Conservation (phyloP, 2,329 filamentous ascomycete genomes). For the Massarina eburnea region DNA sequence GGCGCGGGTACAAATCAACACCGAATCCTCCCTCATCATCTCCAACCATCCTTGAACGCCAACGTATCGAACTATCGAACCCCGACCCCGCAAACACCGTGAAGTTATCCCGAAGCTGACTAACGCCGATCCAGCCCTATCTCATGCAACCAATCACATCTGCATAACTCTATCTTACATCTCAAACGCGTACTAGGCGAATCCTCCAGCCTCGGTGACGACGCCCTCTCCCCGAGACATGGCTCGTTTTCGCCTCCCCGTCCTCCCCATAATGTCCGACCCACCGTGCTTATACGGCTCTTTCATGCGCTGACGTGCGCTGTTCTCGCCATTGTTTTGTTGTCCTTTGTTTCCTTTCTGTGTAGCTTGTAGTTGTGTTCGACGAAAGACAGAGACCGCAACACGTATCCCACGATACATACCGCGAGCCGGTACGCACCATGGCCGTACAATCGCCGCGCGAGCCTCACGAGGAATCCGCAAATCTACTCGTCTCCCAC, state of each 20-base stretch:
- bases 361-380: not conserved
- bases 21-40: too few species aligned
- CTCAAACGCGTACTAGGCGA: not conserved
- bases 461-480: not conserved
- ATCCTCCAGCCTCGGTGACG: too few species aligned
- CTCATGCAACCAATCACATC: too few species aligned
- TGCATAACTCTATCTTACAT: not conserved
- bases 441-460: not conserved
- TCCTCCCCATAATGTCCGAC: not conserved
- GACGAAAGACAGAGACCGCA: not conserved
- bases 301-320: not conserved
- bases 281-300: not conserved
- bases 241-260: not conserved
- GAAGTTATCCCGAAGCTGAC: too few species aligned
- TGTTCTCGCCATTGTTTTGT: not conserved
- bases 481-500: conserved; percentile 18
- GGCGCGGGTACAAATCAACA: too few species aligned
- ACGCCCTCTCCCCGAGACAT: not conserved
- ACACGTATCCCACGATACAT: not conserved
- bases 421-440: not conserved
- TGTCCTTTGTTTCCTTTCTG: not conserved
- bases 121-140: too few species aligned
- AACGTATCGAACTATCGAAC: too few species aligned
- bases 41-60: too few species aligned
- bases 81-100: too few species aligned